Base-by-base conservation (phyloP, 345 rosid species). In the Populus euphratica region DNA sequence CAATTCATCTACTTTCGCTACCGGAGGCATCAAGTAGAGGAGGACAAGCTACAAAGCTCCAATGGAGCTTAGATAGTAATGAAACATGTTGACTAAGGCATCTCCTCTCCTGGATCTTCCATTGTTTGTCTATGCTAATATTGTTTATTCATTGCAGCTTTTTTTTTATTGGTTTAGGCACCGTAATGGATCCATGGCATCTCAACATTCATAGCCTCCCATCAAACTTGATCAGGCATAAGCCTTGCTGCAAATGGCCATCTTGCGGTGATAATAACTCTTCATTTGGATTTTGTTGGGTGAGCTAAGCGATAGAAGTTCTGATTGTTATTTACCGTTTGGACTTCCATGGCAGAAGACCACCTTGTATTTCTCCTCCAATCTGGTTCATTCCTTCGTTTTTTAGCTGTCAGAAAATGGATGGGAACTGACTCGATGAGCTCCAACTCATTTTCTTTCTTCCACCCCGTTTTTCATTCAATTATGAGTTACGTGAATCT, bases 1-100 rank as follows among this genome's bases (percentile, higher is more conserved):
- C 98, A 93, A 81, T 93, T 93, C 76, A 72, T 84, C 74, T 89
- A 89, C 81, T 93, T 89, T 83, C 79, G 76, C 23, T 85, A 76
- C 78, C 29, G 80, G 81, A 82, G 75, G 71, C 61, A 78, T 73
- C 73, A 63, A 56, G 73, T 73, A 31, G 76, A 73, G 54, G 63
- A 59, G 27, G 23, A 59, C 71, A 78, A 73, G 74, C 81, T 76
- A 75, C 35, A 82, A 76, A 13, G 71, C 77, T 4, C 7, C 75
- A 27, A n/a, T 3, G 25, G 73, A 65, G 82, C 85, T 70, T 82
- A 59, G 77, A 39, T 47, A 20, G 69, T 17, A 2, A 77, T 4
- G 31, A 14, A 64, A 18, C 6, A 44, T 33, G 68, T 39, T 70
- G 68, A 33, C 70, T 0, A 12, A 31, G 75, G 75, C 49, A 62